Percentiles rank a stretch among this genome's conserved stretches.
Evolutionary conservation across 2,329 filamentous ascomycete species (phyloP).

Genomic region (Trichoderma koningii): DNA sequence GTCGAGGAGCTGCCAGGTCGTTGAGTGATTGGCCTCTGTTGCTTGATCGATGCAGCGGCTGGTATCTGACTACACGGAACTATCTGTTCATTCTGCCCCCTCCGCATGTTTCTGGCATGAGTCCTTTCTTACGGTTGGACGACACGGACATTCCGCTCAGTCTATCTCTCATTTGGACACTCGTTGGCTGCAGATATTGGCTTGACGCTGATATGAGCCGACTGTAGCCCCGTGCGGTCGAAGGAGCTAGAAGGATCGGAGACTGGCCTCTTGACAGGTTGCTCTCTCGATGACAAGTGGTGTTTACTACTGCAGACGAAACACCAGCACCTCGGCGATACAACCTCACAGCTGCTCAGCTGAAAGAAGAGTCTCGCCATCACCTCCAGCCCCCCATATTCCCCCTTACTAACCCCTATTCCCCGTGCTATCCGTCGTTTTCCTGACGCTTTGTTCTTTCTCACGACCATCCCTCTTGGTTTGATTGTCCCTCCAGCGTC

Average conservation of each 20-base stretch:
- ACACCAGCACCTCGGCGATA: background rate
- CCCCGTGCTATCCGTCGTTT: background rate
- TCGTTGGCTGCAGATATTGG: background rate
- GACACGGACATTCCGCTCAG: slow-evolving; percentile 9
- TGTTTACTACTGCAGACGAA: background rate
- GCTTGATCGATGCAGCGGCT: slow-evolving; percentile 2
- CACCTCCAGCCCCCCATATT: background rate
- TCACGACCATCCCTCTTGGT: background rate
- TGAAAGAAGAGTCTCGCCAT: slow-evolving; percentile 7
- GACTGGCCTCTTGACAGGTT: background rate
- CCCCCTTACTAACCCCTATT: background rate
- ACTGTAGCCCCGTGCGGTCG: background rate
- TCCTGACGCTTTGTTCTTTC: background rate
- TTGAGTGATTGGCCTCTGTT: slow-evolving; percentile 21
- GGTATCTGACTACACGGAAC: slow-evolving; percentile 15
- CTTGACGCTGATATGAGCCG: background rate
- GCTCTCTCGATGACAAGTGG: background rate
- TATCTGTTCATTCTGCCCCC: slow-evolving; percentile 1
- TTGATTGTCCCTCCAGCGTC: background rate
- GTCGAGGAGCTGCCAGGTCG: background rate
- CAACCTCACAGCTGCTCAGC: slow-evolving; percentile 6
- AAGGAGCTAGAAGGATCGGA: background rate
- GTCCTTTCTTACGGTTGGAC: background rate
- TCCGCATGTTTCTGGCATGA: slow-evolving; percentile 5
- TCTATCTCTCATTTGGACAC: background rate